A percentile compares a stretch with the other conserved stretches of the same genome.
Conservation (phyloP, 805 yeast genomes). For the Starmerella vaccinii region DNA sequence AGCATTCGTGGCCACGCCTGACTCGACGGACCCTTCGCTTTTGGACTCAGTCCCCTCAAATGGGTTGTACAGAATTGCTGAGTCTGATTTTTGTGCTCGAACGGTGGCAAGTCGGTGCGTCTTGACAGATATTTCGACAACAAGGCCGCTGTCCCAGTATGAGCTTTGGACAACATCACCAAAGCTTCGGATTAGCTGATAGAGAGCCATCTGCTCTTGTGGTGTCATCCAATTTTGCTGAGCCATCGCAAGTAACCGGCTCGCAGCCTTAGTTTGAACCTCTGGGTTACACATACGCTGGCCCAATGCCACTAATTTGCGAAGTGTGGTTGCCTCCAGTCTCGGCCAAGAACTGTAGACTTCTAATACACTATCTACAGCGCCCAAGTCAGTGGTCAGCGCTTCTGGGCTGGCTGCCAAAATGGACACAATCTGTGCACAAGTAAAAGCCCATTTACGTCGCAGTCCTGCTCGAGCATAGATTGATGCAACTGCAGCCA, state of each 20-base stretch:
- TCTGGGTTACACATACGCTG: conserved; percentile 18
- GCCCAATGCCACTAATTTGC: conserved; percentile 22
- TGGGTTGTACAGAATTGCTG: conserved; percentile 42
- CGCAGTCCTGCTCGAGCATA: conserved; percentile 50
- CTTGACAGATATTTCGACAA: conserved; percentile 38
- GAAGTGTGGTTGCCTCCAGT: conserved; percentile 19
- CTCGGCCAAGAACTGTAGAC: conserved; percentile 21
- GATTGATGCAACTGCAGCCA: conserved; percentile 54
- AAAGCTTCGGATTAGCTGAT: conserved; percentile 17
- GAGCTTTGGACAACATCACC: conserved; percentile 28
- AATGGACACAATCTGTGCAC: conserved; percentile 48
- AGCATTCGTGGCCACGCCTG: conserved; percentile 55
- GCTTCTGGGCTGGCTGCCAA: conserved; percentile 18
- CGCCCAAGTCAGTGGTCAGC: conserved; percentile 19
- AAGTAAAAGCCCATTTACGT: conserved; percentile 60
- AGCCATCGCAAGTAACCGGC: conserved; percentile 17
- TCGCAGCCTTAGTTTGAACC: conserved; percentile 20
- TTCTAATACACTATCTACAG: conserved; percentile 16
- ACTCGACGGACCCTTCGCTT: conserved; percentile 35
- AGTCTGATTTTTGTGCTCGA: conserved; percentile 5
- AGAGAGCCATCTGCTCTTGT: conserved; percentile 20
- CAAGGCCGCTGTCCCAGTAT: conserved; percentile 68
- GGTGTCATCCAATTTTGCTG: conserved; percentile 4
- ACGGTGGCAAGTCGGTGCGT: conserved; percentile 17
- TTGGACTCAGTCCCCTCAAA: conserved; percentile 27